Conservation (phyloP, 495 filamentous ascomycete genomes). For the Penicillium daleae region DNA sequence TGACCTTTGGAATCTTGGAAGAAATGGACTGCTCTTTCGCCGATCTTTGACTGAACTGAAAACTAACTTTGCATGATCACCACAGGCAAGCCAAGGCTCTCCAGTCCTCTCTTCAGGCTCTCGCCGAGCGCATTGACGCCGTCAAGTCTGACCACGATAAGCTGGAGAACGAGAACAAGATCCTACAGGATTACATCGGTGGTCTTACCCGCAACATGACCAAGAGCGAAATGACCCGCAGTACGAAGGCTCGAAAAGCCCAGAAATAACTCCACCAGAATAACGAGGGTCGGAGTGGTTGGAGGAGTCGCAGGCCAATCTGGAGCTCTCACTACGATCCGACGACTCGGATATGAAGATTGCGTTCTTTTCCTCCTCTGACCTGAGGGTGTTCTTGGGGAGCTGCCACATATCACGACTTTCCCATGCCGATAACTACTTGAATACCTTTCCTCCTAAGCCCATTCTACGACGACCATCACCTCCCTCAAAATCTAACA, state of each 20-base stretch:
- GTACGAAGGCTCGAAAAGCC: conserved; percentile 50
- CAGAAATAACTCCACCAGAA: conserved; percentile 39
- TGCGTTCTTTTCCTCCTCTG: neutral
- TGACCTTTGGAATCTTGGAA: conserved; percentile 4
- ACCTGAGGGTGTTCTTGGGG: conserved; percentile 10
- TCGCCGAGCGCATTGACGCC: conserved; percentile 91
- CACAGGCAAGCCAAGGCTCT: conserved; percentile 81
- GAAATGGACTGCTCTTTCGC: neutral
- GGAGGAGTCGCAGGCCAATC: conserved; percentile 14
- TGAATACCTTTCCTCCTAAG: conserved; percentile 15
- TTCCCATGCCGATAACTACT: conserved; percentile 3
- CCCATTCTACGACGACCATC: conserved; percentile 10
- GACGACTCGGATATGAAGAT: conserved; percentile 9
- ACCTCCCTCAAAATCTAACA: neutral
- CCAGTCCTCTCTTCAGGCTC: conserved; percentile 82
- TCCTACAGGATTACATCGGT: conserved; percentile 82
- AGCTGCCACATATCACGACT: conserved; percentile 7
- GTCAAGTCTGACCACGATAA: conserved; percentile 94
- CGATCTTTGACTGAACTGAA: conserved; percentile 4
- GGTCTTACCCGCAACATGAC: conserved; percentile 58
- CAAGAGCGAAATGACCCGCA: conserved; percentile 51
- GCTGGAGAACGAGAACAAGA: conserved; percentile 91
- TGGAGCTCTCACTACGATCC: conserved; percentile 9
- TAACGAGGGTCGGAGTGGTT: neutral
- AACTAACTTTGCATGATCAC: neutral